Conservation (phyloP, 2,329 filamentous ascomycete genomes). For the Acarospora socialis region DNA sequence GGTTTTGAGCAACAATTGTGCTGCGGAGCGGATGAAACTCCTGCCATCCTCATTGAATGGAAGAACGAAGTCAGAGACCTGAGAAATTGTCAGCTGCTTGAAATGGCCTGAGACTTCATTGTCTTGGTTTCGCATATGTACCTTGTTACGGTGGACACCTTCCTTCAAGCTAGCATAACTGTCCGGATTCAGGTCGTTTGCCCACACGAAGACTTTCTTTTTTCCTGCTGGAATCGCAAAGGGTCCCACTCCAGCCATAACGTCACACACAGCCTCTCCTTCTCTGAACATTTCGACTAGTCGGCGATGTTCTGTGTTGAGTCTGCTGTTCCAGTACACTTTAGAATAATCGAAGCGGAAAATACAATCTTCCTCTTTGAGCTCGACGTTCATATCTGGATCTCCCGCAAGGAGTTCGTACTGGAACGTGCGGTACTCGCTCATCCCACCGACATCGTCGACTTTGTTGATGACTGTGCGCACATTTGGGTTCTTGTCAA, state of each 20-base stretch:
- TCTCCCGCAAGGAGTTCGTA: conserved; percentile 81
- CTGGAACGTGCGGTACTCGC: conserved; percentile 76
- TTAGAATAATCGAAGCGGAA: conserved; percentile 91
- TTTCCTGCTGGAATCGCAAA: conserved; percentile 88
- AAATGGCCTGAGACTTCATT: too few relatives aligned
- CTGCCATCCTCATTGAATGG: conserved; percentile 73
- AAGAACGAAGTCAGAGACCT: conserved; percentile 54
- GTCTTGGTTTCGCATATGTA: too few relatives aligned
- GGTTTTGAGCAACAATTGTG: conserved; percentile 2
- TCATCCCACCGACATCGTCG: conserved; percentile 72
- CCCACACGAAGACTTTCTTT: conserved; percentile 84
- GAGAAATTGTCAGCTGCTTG: too few relatives aligned
- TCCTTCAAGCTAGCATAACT: conserved; percentile 59
- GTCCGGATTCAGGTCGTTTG: conserved; percentile 92
- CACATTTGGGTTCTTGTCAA: conserved; percentile 76
- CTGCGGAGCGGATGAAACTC: conserved; percentile 47
- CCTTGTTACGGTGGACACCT: conserved; percentile 63
- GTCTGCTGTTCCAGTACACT: conserved; percentile 94
- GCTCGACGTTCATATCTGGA: conserved; percentile 68
- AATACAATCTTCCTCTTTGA: conserved; percentile 68
- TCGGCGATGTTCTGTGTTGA: conserved; percentile 78
- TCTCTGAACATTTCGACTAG: conserved; percentile 61
- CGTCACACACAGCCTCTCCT: conserved; percentile 83
- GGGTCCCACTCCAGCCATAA: conserved; percentile 94
- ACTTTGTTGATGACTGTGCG: conserved; percentile 92